phyloP scores from a whole-genome alignment of 164 flowering plant genomes.

The Magnolia kwangsiensis region DNA sequence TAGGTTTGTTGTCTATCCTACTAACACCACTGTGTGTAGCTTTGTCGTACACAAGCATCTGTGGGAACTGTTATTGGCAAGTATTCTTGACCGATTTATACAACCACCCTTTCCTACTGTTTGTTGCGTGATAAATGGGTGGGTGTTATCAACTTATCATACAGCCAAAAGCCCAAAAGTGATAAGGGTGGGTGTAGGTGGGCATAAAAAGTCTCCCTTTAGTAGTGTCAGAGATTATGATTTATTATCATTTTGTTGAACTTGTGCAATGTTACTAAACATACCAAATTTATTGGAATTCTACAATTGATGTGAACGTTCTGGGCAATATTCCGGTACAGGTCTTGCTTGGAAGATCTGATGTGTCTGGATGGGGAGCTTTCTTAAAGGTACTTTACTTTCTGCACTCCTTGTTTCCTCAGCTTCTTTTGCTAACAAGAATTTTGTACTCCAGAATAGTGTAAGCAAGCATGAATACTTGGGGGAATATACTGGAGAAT shows the following conservation, averaged over 20 bases:
- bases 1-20: no score
- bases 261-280: not conserved
- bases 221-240: not conserved
- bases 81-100: no score
- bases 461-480: slow-evolving; percentile 92
- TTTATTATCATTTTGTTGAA: no score
- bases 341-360: slow-evolving; percentile 96
- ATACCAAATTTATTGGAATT: not conserved
- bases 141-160: no score
- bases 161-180: no score
- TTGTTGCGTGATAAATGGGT: no score
- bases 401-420: not conserved
- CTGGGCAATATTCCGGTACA: slow-evolving; percentile 20
- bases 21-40: no score
- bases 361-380: slow-evolving; percentile 99
- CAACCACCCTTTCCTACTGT: no score
- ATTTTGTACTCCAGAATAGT: slow-evolving; percentile 62
- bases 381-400: slow-evolving; percentile 71
- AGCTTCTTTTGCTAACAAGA: not conserved
- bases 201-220: no score
- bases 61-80: no score
- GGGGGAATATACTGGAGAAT: slow-evolving; percentile 97
- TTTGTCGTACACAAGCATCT: no score
- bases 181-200: no score
- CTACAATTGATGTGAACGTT: not conserved